Percentiles rank a stretch among this genome's conserved stretches.
Conservation (phyloP, 2,329 filamentous ascomycete species). For the Monilinia polystroma region DNA sequence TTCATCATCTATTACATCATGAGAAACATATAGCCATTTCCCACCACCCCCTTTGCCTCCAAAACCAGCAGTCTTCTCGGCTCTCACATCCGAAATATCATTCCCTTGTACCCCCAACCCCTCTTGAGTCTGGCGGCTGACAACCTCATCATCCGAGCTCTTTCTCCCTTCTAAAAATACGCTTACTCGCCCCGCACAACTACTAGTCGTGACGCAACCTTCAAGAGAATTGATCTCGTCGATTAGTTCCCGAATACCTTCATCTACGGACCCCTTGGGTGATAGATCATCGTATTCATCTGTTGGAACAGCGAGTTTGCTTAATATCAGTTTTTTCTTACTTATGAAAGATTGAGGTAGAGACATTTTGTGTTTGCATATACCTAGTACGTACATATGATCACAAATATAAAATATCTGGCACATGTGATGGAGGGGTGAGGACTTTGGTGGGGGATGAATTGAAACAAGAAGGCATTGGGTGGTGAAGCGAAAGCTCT, state of each 20-base stretch:
- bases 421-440: constrained; percentile 15
- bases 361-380: constrained; percentile 5
- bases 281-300: constrained; percentile 77
- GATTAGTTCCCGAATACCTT: constrained; percentile 73
- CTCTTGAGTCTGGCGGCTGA: constrained; percentile 18
- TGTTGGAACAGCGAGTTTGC: constrained; percentile 65
- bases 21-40: constrained; percentile 83
- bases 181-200: constrained; percentile 82
- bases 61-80: constrained; percentile 46
- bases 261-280: constrained; percentile 85
- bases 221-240: constrained; percentile 70
- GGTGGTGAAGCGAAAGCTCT: constrained; percentile 5
- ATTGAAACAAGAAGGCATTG: not conserved
- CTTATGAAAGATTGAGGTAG: constrained; percentile 47
- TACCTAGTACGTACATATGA: not conserved
- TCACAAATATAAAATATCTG: not conserved
- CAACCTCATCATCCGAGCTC: constrained; percentile 20
- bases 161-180: constrained; percentile 82
- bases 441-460: constrained; percentile 5
- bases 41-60: constrained; percentile 86
- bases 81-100: constrained; percentile 11
- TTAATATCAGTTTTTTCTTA: constrained; percentile 72
- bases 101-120: constrained; percentile 26
- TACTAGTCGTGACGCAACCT: constrained; percentile 87
- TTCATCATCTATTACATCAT: constrained; percentile 61